Conservation (phyloP, 495 filamentous ascomycete species). For the Podospora pseudopauciseta region DNA sequence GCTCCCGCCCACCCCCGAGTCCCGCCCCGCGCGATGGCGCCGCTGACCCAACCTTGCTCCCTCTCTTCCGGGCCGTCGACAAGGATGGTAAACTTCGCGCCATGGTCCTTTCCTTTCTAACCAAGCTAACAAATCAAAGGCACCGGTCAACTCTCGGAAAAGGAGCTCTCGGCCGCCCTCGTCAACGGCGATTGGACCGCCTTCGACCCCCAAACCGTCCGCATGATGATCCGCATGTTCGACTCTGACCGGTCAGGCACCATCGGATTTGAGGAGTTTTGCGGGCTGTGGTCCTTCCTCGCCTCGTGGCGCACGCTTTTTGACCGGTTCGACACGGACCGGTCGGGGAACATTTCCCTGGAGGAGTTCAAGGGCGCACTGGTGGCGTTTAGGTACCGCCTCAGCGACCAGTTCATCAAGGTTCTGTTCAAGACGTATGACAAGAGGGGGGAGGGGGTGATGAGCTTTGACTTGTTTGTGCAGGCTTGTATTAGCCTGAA, state of each 20-base stretch:
- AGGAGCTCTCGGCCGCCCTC: slow-evolving; percentile 83
- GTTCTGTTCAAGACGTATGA: slow-evolving; percentile 69
- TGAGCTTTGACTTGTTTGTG: slow-evolving; percentile 97
- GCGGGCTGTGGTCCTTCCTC: slow-evolving; percentile 90
- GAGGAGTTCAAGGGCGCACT: slow-evolving; percentile 89
- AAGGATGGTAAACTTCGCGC: slow-evolving; percentile 56
- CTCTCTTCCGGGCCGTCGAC: slow-evolving; percentile 89
- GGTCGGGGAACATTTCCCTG: slow-evolving; percentile 77
- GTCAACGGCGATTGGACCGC: slow-evolving; percentile 94
- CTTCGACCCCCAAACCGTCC: slow-evolving; percentile 94
- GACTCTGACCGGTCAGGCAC: slow-evolving; percentile 82
- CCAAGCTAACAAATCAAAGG: slow-evolving; percentile 45
- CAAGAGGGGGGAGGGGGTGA: slow-evolving; percentile 58
- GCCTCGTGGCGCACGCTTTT: slow-evolving; percentile 91
- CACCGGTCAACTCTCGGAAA: slow-evolving; percentile 77
- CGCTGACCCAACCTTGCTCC: slow-evolving; percentile 70
- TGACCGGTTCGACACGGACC: slow-evolving; percentile 90
- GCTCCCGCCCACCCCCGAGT: slow-evolving; percentile 62
- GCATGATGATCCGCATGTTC: slow-evolving; percentile 99
- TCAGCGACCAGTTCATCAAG: slow-evolving; percentile 76
- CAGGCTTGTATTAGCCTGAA: slow-evolving; percentile 95
- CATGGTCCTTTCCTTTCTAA: neutral
- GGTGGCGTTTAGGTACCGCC: slow-evolving; percentile 89
- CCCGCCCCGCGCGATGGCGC: slow-evolving; percentile 58
- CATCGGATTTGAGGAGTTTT: slow-evolving; percentile 94